phyloP scores from a whole-genome alignment of 2,329 filamentous ascomycete genomes.

The Xylariaceae sp. region DNA sequence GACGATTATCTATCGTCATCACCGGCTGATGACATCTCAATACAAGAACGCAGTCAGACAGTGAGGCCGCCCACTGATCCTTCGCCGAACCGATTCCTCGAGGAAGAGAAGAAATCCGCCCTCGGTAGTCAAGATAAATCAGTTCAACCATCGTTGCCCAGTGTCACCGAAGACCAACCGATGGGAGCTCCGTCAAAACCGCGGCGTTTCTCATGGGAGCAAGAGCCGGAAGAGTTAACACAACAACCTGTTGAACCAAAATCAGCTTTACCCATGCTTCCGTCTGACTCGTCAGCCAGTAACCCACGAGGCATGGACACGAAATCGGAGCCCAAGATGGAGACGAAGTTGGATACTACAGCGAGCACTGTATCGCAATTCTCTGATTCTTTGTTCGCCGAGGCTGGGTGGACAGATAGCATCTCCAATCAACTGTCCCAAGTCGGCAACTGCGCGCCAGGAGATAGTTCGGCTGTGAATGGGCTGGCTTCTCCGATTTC shows the following conservation, averaged over 20 bases:
- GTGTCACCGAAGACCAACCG: slow-evolving; percentile 16
- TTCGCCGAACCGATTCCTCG: background rate
- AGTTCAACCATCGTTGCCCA: slow-evolving; percentile 23
- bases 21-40: slow-evolving; percentile 38
- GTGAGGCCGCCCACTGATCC: slow-evolving; percentile 22
- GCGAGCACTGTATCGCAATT: slow-evolving; percentile 1
- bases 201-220: slow-evolving; percentile 42
- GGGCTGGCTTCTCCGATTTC: slow-evolving; percentile 44
- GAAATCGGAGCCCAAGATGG: background rate
- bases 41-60: slow-evolving; percentile 28
- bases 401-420: slow-evolving; percentile 14
- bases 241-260: slow-evolving; percentile 15
- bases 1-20: slow-evolving; percentile 60
- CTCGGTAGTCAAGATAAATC: slow-evolving; percentile 3
- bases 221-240: slow-evolving; percentile 25
- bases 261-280: slow-evolving; percentile 1
- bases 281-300: background rate
- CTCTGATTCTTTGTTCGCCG: slow-evolving; percentile 17
- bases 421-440: slow-evolving; percentile 37
- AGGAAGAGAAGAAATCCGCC: background rate
- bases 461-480: slow-evolving; percentile 25
- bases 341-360: background rate
- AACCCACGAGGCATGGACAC: background rate
- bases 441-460: slow-evolving; percentile 33
- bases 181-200: slow-evolving; percentile 8